Evolutionary conservation across 306 rosid species (phyloP).

Genomic region (Ormosia semicastrata): DNA sequence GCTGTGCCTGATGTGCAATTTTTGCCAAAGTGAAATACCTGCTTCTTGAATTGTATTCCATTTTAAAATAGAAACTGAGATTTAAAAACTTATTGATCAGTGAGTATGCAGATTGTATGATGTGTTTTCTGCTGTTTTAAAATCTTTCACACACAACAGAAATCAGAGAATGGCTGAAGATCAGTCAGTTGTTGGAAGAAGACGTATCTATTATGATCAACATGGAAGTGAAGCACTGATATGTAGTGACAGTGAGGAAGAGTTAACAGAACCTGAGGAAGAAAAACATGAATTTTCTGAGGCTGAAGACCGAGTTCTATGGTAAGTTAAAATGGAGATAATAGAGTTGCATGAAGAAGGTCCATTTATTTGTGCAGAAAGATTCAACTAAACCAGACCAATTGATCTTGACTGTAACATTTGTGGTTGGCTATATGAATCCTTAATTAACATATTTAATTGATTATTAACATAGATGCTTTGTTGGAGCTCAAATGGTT

Average conservation of each 20-base stretch:
- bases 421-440: conserved; percentile 20
- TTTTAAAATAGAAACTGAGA: conserved; percentile 1
- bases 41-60: not conserved
- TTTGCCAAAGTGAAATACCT: conserved; percentile 6
- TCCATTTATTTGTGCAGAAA: conserved; percentile 18
- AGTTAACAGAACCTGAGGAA: conserved; percentile 74
- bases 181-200: conserved; percentile 94
- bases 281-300: conserved; percentile 78
- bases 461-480: not conserved
- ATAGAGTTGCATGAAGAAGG: not conserved
- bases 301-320: conserved; percentile 74
- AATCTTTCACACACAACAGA: conserved; percentile 63
- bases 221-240: conserved; percentile 89
- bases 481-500: not conserved
- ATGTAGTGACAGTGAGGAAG: conserved; percentile 97
- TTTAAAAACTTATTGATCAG: not conserved
- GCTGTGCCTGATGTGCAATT: conserved; percentile 7
- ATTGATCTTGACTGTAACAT: conserved; percentile 7
- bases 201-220: conserved; percentile 87
- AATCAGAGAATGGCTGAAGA: conserved; percentile 99
- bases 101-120: conserved; percentile 22
- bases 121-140: conserved; percentile 49
- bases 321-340: conserved; percentile 52
- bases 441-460: conserved; percentile 13
- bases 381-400: not conserved